These are phyloP conservation scores for Exidia glandulosa DNA, from an alignment of 768 basidiomycete species.

Conservation along the genomic window DNA sequence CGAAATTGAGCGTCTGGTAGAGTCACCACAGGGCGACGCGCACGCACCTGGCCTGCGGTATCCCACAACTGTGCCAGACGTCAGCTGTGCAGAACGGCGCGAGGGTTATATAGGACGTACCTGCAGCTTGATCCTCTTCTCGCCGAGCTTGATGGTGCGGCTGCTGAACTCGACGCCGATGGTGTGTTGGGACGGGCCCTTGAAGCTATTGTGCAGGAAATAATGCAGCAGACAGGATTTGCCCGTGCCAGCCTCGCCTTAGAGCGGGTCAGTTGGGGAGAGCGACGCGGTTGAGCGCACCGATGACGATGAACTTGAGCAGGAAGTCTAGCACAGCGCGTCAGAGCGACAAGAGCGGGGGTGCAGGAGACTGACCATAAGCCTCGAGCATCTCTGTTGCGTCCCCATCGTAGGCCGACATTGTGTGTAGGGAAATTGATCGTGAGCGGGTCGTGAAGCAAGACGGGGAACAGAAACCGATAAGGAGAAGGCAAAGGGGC, in stretches of 20 bases:
- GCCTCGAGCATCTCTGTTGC: slow-evolving; percentile 91
- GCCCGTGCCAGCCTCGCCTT: slow-evolving; percentile 93
- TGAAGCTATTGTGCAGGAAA: slow-evolving; percentile 93
- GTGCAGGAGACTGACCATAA: slow-evolving; percentile 50
- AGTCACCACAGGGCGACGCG: too few species aligned
- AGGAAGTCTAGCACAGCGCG: slow-evolving; percentile 66
- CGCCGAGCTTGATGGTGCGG: slow-evolving; percentile 82
- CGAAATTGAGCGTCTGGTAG: slow-evolving; percentile 8
- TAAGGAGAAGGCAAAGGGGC: too few species aligned
- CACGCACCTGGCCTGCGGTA: slow-evolving; percentile 95
- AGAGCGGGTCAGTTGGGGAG: slow-evolving; percentile 1
- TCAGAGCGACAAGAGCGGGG: slow-evolving; percentile 3
- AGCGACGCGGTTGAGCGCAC: slow-evolving; percentile 29
- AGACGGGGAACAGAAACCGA: too few species aligned
- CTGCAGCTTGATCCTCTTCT: slow-evolving; percentile 93
- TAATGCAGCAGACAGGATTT: slow-evolving; percentile 96
- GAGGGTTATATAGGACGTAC: slow-evolving; percentile 29
- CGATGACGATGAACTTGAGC: slow-evolving; percentile 97
- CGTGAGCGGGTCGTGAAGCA: neutral
- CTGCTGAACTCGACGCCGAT: slow-evolving; percentile 98
- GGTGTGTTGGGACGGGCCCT: slow-evolving; percentile 93
- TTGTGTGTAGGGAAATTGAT: neutral
- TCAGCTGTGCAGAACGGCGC: neutral
- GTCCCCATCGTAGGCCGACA: slow-evolving; percentile 45
- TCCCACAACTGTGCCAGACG: slow-evolving; percentile 68